A percentile compares a stretch with the other conserved stretches of the same genome.
Evolutionary conservation across 140 eudicot genomes (phyloP).

Genomic region (Cichorium intybus): DNA sequence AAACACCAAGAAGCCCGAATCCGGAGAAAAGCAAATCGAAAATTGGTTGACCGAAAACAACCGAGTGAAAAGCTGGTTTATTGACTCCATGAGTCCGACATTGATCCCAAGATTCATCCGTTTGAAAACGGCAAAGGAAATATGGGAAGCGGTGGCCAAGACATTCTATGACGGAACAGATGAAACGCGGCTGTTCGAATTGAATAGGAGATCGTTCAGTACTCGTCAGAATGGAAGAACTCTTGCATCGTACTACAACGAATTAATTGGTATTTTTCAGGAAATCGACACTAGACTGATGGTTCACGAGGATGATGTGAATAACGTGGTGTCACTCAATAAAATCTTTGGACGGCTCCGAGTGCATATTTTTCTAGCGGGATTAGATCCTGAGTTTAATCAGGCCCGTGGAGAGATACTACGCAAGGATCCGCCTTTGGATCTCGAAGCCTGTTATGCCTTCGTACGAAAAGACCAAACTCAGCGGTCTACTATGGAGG

Average conservation of each 20-base stretch:
- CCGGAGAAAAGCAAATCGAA: not conserved
- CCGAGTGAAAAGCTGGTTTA: not conserved
- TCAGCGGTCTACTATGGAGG: too few species aligned
- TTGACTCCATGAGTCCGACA: not conserved
- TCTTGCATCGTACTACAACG: not conserved
- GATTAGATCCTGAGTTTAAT: not conserved
- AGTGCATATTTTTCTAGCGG: not conserved
- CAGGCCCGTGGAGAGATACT: not conserved
- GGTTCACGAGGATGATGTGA: not conserved
- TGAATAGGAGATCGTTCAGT: too few species aligned
- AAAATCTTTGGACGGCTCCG: not conserved
- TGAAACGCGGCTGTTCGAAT: too few species aligned
- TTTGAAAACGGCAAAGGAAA: too few species aligned
- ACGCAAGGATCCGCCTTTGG: not conserved
- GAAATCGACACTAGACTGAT: too few species aligned
- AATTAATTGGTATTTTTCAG: not conserved
- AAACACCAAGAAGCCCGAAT: not conserved
- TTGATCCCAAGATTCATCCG: not conserved
- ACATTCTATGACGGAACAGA: too few species aligned
- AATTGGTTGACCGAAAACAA: not conserved
- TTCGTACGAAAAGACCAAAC: too few species aligned
- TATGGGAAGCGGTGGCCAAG: too few species aligned
- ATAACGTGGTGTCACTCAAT: not conserved
- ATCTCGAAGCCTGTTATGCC: not conserved
- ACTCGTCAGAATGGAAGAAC: not conserved